These are phyloP conservation scores for Citrus glauca DNA, from an alignment of 345 rosid species.

Conservation along the genomic window DNA sequence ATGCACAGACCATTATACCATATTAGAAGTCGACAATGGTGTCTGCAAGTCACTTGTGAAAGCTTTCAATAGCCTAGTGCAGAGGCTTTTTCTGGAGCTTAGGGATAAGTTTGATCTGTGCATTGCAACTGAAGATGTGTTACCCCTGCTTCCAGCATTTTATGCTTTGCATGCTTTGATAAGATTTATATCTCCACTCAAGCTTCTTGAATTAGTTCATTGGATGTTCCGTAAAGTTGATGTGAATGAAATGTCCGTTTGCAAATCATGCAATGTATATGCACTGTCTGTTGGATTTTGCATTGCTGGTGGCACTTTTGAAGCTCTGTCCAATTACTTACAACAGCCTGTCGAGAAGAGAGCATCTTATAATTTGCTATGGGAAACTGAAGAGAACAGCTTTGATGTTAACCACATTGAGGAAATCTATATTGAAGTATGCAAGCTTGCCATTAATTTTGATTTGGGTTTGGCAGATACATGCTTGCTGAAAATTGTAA, in stretches of 20 bases:
- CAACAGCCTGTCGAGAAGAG: slow-evolving; percentile 44
- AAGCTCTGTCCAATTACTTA: slow-evolving; percentile 46
- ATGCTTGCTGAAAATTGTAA: slow-evolving; percentile 63
- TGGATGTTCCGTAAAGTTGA: slow-evolving; percentile 53
- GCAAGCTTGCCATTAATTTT: slow-evolving; percentile 48
- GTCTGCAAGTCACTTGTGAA: slow-evolving; percentile 32
- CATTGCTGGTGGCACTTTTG: slow-evolving; percentile 67
- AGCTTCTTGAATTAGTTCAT: slow-evolving; percentile 55
- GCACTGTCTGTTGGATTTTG: slow-evolving; percentile 52
- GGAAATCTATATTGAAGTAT: slow-evolving; percentile 52
- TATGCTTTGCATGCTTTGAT: slow-evolving; percentile 50
- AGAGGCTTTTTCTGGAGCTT: slow-evolving; percentile 39
- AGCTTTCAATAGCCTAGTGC: slow-evolving; percentile 42
- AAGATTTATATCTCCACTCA: slow-evolving; percentile 61
- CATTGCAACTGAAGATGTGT: slow-evolving; percentile 35
- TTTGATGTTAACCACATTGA: slow-evolving; percentile 51
- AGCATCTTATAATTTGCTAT: slow-evolving; percentile 38
- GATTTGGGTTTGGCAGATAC: slow-evolving; percentile 45
- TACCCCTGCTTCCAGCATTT: slow-evolving; percentile 49
- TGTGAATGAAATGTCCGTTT: slow-evolving; percentile 18
- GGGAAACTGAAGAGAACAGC: slow-evolving; percentile 46
- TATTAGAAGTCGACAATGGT: slow-evolving; percentile 24
- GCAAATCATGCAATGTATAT: slow-evolving; percentile 24
- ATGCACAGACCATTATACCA: slow-evolving; percentile 18
- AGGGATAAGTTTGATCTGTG: slow-evolving; percentile 47